Percentiles rank a stretch among this genome's conserved stretches.
phyloP scores from a whole-genome alignment of 495 filamentous ascomycete genomes.

The Aspergillus avenaceus region DNA sequence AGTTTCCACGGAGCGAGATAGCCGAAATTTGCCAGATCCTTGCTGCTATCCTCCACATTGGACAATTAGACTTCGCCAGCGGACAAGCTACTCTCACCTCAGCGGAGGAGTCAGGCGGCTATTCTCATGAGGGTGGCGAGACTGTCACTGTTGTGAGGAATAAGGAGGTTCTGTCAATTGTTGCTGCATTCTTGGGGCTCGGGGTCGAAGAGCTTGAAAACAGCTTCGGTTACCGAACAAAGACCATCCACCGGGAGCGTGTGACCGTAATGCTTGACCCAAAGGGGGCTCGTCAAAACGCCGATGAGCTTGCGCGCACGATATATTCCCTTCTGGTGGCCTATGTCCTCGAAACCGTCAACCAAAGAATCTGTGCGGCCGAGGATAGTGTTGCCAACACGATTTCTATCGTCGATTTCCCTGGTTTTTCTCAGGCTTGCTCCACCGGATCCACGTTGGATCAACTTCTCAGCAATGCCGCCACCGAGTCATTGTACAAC shows the following conservation, averaged over 20 bases:
- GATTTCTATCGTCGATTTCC: slow-evolving; percentile 92
- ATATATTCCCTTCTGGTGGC: slow-evolving; percentile 95
- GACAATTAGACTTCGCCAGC: slow-evolving; percentile 86
- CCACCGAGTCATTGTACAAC: slow-evolving; percentile 86
- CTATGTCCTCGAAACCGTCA: slow-evolving; percentile 87
- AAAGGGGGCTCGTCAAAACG: slow-evolving; percentile 80
- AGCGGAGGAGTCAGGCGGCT: slow-evolving; percentile 90
- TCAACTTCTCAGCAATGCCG: slow-evolving; percentile 91
- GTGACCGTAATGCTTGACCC: slow-evolving; percentile 98
- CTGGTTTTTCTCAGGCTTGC: slow-evolving; percentile 80
- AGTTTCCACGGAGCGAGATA: slow-evolving; percentile 89
- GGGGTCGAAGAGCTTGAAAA: slow-evolving; percentile 74
- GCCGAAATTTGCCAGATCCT: slow-evolving; percentile 94
- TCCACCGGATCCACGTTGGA: slow-evolving; percentile 83
- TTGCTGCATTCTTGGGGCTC: slow-evolving; percentile 90
- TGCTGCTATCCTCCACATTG: slow-evolving; percentile 88
- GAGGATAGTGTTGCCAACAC: slow-evolving; percentile 91
- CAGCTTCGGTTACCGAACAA: slow-evolving; percentile 90
- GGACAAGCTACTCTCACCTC: slow-evolving; percentile 70
- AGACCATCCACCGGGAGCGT: slow-evolving; percentile 88
- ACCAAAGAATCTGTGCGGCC: slow-evolving; percentile 80
- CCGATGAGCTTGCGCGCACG: slow-evolving; percentile 88
- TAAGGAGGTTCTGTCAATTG: slow-evolving; percentile 78
- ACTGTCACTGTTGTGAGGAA: slow-evolving; percentile 83
- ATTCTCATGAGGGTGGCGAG: slow-evolving; percentile 90